phyloP scores from a whole-genome alignment of 2,329 filamentous ascomycete species.

The Lachnellula occidentalis region DNA sequence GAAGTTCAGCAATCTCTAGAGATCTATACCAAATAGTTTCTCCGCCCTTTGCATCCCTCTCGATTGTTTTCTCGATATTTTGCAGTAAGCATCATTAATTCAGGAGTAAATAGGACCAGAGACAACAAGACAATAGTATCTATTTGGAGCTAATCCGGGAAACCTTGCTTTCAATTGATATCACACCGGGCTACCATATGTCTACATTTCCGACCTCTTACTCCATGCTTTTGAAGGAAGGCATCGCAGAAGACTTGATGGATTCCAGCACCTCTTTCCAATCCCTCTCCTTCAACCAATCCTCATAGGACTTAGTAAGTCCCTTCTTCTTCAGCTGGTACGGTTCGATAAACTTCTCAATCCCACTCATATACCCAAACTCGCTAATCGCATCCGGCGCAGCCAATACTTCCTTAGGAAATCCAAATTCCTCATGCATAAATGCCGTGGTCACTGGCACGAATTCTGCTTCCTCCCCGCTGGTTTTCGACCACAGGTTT shows the following conservation, averaged over 20 bases:
- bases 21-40: no score
- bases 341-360: slow-evolving; percentile 34
- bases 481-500: slow-evolving; percentile 33
- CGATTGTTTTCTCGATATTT: no score
- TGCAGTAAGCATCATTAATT: no score
- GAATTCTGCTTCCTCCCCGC: slow-evolving; percentile 33
- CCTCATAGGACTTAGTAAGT: slow-evolving; percentile 27
- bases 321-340: slow-evolving; percentile 34
- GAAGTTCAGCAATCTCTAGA: no score
- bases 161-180: no score
- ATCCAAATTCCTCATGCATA: slow-evolving; percentile 32
- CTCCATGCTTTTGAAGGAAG: background rate
- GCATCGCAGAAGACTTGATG: background rate
- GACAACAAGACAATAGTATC: no score
- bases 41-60: no score
- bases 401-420: slow-evolving; percentile 36
- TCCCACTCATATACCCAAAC: slow-evolving; percentile 38
- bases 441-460: slow-evolving; percentile 28
- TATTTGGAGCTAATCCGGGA: no score
- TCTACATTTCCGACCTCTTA: background rate
- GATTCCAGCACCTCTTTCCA: slow-evolving; percentile 6
- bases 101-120: no score
- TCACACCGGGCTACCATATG: no score
- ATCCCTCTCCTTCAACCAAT: slow-evolving; percentile 23
- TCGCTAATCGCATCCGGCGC: slow-evolving; percentile 33